These are phyloP conservation scores for Ilyonectria sp. DNA, from an alignment of 2,329 filamentous ascomycete species.

Conservation along the genomic window DNA sequence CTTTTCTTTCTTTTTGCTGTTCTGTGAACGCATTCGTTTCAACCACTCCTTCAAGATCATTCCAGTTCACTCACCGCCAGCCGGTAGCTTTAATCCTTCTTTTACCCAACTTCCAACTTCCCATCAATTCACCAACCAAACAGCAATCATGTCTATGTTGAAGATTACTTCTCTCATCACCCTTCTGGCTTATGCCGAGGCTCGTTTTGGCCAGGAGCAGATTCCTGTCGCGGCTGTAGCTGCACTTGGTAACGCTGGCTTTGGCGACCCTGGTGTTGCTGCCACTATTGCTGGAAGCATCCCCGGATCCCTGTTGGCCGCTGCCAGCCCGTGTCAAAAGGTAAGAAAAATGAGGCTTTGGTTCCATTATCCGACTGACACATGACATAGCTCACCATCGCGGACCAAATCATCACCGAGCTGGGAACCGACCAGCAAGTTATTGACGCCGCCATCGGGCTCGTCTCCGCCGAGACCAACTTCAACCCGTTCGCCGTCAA, in stretches of 20 bases:
- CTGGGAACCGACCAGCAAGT: constrained; percentile 74
- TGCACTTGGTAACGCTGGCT: constrained; percentile 60
- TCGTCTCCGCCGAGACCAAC: constrained; percentile 80
- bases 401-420: constrained; percentile 74
- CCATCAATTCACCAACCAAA: constrained; percentile 14
- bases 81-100: constrained; percentile 36
- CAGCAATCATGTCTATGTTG: constrained; percentile 31
- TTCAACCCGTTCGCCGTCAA: constrained; percentile 77
- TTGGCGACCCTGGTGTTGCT: constrained; percentile 72
- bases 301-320: constrained; percentile 74
- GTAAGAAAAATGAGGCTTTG: constrained; percentile 47
- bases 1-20: constrained; percentile 43
- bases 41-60: constrained; percentile 37
- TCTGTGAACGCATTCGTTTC: constrained; percentile 52
- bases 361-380: constrained; percentile 34
- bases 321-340: constrained; percentile 77
- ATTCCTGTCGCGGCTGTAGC: constrained; percentile 68
- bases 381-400: constrained; percentile 67
- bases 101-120: constrained; percentile 21
- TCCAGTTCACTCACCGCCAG: constrained; percentile 41
- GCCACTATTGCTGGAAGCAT: constrained; percentile 75
- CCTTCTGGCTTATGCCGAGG: constrained; percentile 60
- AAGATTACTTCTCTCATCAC: constrained; percentile 39
- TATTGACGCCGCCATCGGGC: constrained; percentile 72
- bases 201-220: constrained; percentile 77